Evolutionary conservation across 2,329 filamentous ascomycete species (phyloP).

Genomic region (Ceratocystis papillata): DNA sequence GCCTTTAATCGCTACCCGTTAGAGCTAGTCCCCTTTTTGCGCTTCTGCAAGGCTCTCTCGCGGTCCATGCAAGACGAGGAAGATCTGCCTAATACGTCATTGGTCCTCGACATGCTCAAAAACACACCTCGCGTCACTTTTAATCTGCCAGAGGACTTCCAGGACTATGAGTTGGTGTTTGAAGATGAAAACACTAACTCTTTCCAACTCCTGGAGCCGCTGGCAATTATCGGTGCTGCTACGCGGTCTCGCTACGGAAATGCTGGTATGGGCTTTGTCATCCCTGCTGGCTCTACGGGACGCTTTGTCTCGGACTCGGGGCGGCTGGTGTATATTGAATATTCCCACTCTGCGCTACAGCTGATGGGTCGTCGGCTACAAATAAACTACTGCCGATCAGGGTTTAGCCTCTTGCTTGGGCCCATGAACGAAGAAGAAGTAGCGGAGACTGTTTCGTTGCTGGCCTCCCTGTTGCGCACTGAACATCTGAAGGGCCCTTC

Average conservation of each 20-base stretch:
- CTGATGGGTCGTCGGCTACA: conserved; percentile 69
- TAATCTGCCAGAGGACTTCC: conserved; percentile 59
- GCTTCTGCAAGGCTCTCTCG: conserved; percentile 32
- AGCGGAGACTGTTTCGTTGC: conserved; percentile 61
- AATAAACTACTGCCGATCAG: conserved; percentile 50
- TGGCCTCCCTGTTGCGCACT: conserved; percentile 57
- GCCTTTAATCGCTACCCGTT: conserved; percentile 29
- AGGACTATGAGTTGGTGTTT: conserved; percentile 62
- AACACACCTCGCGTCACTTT: conserved; percentile 67
- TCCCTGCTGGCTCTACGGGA: conserved; percentile 56
- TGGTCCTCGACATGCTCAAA: conserved; percentile 54
- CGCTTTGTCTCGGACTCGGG: conserved; percentile 68
- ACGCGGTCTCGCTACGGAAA: conserved; percentile 24
- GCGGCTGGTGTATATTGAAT: conserved; percentile 65
- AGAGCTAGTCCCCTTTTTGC: conserved; percentile 34
- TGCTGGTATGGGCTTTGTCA: conserved; percentile 45
- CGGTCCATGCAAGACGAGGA: conserved; percentile 28
- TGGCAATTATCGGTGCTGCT: conserved; percentile 48
- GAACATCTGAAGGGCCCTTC: conserved; percentile 34
- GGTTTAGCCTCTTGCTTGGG: conserved; percentile 43
- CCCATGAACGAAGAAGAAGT: conserved; percentile 50
- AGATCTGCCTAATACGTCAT: conserved; percentile 18
- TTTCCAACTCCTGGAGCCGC: conserved; percentile 54
- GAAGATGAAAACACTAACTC: conserved; percentile 80
- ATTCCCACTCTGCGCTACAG: conserved; percentile 66